Conservation (phyloP, 1,284 basidiomycete species). For the Agroathelia rolfsii region DNA sequence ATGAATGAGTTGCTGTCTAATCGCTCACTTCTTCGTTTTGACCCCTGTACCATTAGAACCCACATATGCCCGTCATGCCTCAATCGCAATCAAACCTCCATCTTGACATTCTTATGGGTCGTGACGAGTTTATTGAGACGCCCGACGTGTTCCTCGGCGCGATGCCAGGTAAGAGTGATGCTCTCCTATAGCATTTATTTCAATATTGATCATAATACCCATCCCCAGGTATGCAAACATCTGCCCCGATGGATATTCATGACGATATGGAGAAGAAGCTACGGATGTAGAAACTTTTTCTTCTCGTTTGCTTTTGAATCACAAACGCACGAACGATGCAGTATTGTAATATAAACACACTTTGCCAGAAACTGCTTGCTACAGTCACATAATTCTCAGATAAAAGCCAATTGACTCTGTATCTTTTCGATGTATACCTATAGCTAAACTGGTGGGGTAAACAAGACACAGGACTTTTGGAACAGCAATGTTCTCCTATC, state of each 20-base stretch:
- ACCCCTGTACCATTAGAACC: constrained; percentile 34
- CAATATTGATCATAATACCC: constrained; percentile 8
- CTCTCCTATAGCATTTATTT: too few species aligned
- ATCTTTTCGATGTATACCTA: too few species aligned
- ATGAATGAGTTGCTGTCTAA: background rate
- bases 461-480: too few species aligned
- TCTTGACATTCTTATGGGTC: constrained; percentile 86
- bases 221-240: constrained; percentile 41
- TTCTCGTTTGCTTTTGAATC: too few species aligned
- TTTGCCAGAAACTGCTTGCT: too few species aligned
- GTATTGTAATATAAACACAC: too few species aligned
- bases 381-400: too few species aligned
- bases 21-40: constrained; percentile 3
- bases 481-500: too few species aligned
- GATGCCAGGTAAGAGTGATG: constrained; percentile 15
- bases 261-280: constrained; percentile 66
- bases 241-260: constrained; percentile 50
- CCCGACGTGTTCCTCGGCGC: constrained; percentile 66
- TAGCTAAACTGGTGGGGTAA: too few species aligned
- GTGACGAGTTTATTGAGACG: constrained; percentile 73
- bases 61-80: constrained; percentile 52
- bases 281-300: constrained; percentile 42
- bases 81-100: constrained; percentile 68
- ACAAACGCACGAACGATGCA: too few species aligned
- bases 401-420: too few species aligned